A percentile compares a stretch with the other conserved stretches of the same genome.
Evolutionary conservation across 345 rosid species (phyloP).

Genomic region (Populus tremula): DNA sequence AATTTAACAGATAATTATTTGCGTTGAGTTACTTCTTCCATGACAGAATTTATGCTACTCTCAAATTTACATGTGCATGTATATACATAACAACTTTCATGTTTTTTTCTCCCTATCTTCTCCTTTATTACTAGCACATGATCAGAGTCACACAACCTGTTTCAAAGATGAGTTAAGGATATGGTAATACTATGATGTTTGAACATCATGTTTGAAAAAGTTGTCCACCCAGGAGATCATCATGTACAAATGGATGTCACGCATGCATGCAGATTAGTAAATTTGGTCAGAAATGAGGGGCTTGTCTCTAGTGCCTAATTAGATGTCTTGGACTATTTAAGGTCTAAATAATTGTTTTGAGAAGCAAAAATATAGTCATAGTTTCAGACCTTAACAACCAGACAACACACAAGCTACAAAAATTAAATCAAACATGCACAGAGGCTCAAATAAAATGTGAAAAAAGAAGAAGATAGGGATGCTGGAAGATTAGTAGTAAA

Average conservation of each 20-base stretch:
- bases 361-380: neutral
- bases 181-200: neutral
- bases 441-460: neutral
- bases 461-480: too few species aligned
- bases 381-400: neutral
- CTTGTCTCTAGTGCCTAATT: neutral
- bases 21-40: neutral
- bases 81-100: neutral
- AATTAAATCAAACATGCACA: neutral
- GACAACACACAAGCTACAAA: neutral
- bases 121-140: neutral
- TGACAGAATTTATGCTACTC: neutral
- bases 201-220: neutral
- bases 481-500: neutral
- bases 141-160: neutral
- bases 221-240: neutral
- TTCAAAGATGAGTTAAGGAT: neutral
- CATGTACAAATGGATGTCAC: neutral
- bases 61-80: neutral
- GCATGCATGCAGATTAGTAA: neutral
- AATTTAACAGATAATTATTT: neutral
- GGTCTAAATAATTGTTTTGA: neutral
- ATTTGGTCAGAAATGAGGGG: neutral
- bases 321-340: neutral
- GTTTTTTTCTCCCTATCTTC: neutral